Conservation (phyloP, 2,329 filamentous ascomycete genomes). For the Fusarium phyllophilum region DNA sequence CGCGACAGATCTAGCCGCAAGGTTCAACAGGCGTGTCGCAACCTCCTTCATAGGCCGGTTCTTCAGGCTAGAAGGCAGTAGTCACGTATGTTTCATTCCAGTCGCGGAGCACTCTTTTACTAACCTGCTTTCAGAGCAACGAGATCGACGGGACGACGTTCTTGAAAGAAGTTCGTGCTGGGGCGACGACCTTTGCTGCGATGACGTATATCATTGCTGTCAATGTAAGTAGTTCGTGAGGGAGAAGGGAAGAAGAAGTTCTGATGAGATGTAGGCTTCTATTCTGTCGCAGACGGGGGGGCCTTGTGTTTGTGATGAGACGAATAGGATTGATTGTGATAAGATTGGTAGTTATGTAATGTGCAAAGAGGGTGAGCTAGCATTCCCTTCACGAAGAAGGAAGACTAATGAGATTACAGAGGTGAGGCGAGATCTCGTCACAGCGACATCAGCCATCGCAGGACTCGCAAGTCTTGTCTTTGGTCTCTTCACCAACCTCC, state of each 20-base stretch:
- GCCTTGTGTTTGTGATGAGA: conserved; percentile 25
- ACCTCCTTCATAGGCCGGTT: conserved; percentile 19
- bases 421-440: conserved; percentile 78
- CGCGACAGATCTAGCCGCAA: neutral
- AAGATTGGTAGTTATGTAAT: conserved; percentile 56
- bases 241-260: neutral
- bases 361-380: conserved; percentile 46
- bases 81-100: conserved; percentile 15
- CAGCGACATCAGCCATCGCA: conserved; percentile 80
- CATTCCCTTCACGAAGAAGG: accelerated
- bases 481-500: conserved; percentile 32
- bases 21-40: conserved; percentile 13
- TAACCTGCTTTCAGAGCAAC: conserved; percentile 37
- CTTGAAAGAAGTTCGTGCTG: conserved; percentile 70
- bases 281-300: conserved; percentile 31
- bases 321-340: conserved; percentile 53
- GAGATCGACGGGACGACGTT: conserved; percentile 68
- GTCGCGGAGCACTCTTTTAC: neutral
- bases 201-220: conserved; percentile 45
- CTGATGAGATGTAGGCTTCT: conserved; percentile 7
- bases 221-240: conserved; percentile 18
- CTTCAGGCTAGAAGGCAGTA: conserved; percentile 33
- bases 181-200: conserved; percentile 61
- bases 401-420: conserved; percentile 44
- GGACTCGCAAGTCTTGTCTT: conserved; percentile 64